Conservation (phyloP, 495 filamentous ascomycete genomes). For the Hyphodiscus hymeniophilus region DNA sequence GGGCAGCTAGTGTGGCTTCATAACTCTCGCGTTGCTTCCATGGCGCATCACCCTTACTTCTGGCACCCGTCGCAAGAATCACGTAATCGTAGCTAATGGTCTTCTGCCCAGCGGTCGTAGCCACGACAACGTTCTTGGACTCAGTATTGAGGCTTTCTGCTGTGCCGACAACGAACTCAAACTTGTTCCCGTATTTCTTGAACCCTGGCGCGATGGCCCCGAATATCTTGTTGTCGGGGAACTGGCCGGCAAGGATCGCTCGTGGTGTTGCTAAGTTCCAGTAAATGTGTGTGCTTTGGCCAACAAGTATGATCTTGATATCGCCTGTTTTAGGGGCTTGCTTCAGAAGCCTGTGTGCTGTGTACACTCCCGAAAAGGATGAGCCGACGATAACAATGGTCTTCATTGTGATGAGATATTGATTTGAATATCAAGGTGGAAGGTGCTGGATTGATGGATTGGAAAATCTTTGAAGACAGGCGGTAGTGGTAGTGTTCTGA, state of each 20-base stretch:
- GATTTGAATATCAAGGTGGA: too few species aligned
- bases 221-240: conserved; percentile 27
- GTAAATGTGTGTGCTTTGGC: conserved; percentile 29
- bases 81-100: conserved; percentile 41
- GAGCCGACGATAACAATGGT: conserved; percentile 29
- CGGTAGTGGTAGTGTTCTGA: too few species aligned
- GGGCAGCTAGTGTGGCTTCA: conserved; percentile 32
- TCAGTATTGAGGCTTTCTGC: conserved; percentile 39
- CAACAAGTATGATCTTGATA: conserved; percentile 30
- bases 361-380: conserved; percentile 18
- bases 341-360: conserved; percentile 17
- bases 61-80: conserved; percentile 46
- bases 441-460: too few species aligned
- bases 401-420: conserved; percentile 5
- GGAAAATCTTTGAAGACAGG: too few species aligned
- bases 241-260: conserved; percentile 25
- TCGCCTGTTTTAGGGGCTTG: conserved; percentile 14
- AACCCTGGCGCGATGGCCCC: conserved; percentile 35
- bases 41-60: conserved; percentile 31
- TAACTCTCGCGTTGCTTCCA: conserved; percentile 40
- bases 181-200: conserved; percentile 38
- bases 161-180: conserved; percentile 48
- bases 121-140: conserved; percentile 34
- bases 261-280: conserved; percentile 29
- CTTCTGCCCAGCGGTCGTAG: conserved; percentile 18